Evolutionary conservation across 2,329 filamentous ascomycete genomes (phyloP), one percentile per base, ranked within the genome.

Genomic region (Coniochaeta hoffmannii): DNA sequence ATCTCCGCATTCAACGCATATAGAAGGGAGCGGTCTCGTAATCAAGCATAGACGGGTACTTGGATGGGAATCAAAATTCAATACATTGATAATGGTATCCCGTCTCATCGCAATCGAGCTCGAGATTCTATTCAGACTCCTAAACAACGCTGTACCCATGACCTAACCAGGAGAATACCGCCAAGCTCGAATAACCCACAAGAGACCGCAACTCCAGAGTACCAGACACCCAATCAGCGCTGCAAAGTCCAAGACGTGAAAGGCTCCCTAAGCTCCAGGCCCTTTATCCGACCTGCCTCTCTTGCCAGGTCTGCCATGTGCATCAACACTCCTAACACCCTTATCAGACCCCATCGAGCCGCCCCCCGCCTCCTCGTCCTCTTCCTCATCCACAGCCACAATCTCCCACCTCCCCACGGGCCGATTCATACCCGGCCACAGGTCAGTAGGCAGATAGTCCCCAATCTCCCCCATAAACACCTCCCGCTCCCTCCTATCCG

Each of bases 401-500:
- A 83, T 70, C 35, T 76, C 74, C 75, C 77, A 82, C 55, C 71
- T 76, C 57, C 70, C 76, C 61, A 81, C 81, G 26, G 76, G 79
- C n/a, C 74, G 78, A 59, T 80, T 81, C 69, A 94, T 81, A 1
- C 87, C 88, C 0, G 85, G 86, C 90, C 91, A 97, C 22, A 97
- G 82, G 68, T 97, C 91, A 0, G 87, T 86, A 0, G 94, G 94
- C 11, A 99, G 72, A 66, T 85, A 96, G 60, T 95, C 90, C 8
- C 91, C 92, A 12, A 94, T 86, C 44, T 96, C 88, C 28, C 86
- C 78, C 32, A 88, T 81, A 68, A 99, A 97, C 0, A 80, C 75
- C 60, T 95, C 88, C 35, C 94, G 79, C 59, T 90, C 85, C 38
- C 76, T 77, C 55, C 82, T 75, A 68, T 99, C 94, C 12, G 83